Evolutionary conservation across 148 eudicot genomes (phyloP).

Genomic region (Bassia scoparia): DNA sequence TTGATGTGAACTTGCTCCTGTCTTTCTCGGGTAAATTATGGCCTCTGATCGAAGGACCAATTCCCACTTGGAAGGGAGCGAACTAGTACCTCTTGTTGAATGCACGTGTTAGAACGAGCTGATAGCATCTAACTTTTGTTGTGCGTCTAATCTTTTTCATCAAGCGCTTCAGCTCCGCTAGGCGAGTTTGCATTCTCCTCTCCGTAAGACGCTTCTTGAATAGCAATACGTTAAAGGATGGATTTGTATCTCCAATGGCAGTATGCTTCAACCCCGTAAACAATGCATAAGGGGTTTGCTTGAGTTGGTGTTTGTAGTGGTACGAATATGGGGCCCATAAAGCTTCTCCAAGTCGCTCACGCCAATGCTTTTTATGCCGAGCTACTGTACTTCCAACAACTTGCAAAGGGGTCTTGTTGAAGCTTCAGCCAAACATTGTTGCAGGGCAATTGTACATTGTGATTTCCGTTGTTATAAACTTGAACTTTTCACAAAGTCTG

Average conservation of each 20-base stretch:
- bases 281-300: too few species aligned
- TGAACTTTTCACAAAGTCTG: too few species aligned
- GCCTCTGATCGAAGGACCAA: neutral
- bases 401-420: neutral
- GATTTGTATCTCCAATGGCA: too few species aligned
- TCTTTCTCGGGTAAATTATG: neutral
- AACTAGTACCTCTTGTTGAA: too few species aligned
- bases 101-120: too few species aligned
- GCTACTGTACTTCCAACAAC: neutral
- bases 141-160: too few species aligned
- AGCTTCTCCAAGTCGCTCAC: neutral
- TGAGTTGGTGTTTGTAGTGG: neutral
- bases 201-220: too few species aligned
- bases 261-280: too few species aligned
- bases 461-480: neutral
- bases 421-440: neutral
- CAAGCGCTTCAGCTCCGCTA: too few species aligned
- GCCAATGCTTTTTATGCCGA: neutral
- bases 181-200: too few species aligned
- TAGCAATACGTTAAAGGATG: too few species aligned
- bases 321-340: neutral
- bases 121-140: too few species aligned
- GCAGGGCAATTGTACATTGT: neutral
- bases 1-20: neutral
- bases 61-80: neutral